phyloP scores from a whole-genome alignment of 2,329 filamentous ascomycete genomes.

The Cadophora luteo-olivacea region DNA sequence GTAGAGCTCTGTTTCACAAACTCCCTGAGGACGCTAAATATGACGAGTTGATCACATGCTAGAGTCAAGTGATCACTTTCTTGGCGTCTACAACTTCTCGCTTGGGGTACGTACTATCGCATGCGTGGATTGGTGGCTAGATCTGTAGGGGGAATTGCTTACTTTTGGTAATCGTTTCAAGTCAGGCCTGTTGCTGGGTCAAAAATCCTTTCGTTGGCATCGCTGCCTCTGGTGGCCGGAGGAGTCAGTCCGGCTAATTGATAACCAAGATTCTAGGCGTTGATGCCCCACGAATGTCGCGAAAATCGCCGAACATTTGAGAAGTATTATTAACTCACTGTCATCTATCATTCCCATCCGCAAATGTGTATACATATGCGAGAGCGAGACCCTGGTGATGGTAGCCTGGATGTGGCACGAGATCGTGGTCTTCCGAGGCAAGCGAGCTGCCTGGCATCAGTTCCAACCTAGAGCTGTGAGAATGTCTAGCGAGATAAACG shows the following conservation, averaged over 20 bases:
- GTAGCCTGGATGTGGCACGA: constrained; percentile 9
- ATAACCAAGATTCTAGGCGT: neutral
- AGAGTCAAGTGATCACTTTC: neutral
- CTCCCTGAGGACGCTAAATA: neutral
- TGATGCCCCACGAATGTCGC: neutral
- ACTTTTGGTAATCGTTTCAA: neutral
- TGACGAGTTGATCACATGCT: neutral
- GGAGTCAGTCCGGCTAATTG: constrained; percentile 14
- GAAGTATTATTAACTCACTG: neutral
- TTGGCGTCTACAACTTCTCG: neutral
- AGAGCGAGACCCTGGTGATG: neutral
- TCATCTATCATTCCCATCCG: neutral
- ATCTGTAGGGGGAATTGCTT: neutral
- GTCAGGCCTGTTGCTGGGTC: constrained; percentile 6
- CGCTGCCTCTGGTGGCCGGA: constrained; percentile 1
- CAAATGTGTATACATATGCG: neutral
- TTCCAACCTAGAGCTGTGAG: no score
- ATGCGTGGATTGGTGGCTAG: constrained; percentile 1
- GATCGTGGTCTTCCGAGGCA: neutral
- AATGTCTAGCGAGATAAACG: no score
- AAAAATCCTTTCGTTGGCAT: constrained; percentile 3
- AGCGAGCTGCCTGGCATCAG: neutral
- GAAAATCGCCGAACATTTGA: neutral
- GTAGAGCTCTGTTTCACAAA: neutral
- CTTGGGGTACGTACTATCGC: neutral